phyloP scores from a whole-genome alignment of 768 basidiomycete species.

The Chiua virens region DNA sequence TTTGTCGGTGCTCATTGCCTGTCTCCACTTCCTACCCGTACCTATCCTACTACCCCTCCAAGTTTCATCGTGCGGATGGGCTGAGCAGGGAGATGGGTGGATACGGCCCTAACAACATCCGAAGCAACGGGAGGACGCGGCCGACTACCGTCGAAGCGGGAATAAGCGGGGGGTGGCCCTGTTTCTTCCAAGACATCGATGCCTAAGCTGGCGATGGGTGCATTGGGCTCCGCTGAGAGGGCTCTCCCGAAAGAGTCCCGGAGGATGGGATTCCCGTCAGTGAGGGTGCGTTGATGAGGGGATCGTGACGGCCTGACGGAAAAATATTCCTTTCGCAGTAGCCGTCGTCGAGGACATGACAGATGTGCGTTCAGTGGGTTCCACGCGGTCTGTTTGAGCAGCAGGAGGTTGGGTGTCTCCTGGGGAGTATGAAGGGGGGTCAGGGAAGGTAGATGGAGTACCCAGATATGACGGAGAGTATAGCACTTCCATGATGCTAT shows the following conservation, averaged over 20 bases:
- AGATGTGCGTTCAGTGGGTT: not conserved
- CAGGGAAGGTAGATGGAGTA: conserved; percentile 6
- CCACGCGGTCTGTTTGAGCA: not conserved
- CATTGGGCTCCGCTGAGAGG: not conserved
- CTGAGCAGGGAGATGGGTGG: conserved; percentile 17
- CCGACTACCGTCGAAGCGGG: conserved; percentile 23
- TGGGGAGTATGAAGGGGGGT: conserved; percentile 20
- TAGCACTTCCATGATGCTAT: conserved; percentile 23
- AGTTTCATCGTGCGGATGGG: not conserved
- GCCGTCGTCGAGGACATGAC: not conserved
- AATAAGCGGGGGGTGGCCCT: conserved; percentile 22
- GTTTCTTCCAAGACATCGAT: conserved; percentile 1
- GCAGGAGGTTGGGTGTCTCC: not conserved
- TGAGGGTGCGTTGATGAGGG: conserved; percentile 2
- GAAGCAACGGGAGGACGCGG: conserved; percentile 6
- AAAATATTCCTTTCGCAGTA: not conserved
- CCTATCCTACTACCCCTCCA: too few relatives aligned
- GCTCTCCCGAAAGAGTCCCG: not conserved
- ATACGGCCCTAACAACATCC: conserved; percentile 20
- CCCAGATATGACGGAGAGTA: conserved; percentile 20
- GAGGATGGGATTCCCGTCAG: conserved; percentile 17
- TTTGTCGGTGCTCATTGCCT: too few relatives aligned
- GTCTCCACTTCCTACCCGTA: too few relatives aligned
- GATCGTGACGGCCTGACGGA: not conserved
- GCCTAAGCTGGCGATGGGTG: conserved; percentile 1